phyloP scores from a whole-genome alignment of 2,329 filamentous ascomycete species.

The Macrophomina phaseolina region DNA sequence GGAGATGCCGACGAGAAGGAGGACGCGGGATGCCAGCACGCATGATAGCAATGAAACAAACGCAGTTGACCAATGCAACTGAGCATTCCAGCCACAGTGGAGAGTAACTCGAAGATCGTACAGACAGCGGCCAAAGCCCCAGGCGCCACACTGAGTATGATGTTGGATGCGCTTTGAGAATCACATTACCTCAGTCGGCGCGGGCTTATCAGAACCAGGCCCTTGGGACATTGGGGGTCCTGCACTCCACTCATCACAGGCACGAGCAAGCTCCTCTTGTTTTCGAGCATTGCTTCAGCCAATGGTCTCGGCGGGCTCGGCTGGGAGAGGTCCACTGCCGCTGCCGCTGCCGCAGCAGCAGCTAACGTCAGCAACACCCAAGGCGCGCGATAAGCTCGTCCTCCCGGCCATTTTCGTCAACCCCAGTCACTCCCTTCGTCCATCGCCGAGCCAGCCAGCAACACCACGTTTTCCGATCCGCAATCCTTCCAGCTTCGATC shows the following conservation, averaged over 20 bases:
- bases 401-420: not conserved
- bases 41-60: not conserved
- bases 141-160: not conserved
- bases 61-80: not conserved
- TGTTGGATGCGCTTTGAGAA: constrained; percentile 11
- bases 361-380: not conserved
- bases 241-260: not conserved
- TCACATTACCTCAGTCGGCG: constrained; percentile 21
- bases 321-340: not conserved
- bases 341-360: not conserved
- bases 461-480: not conserved
- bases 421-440: not conserved
- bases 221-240: not conserved
- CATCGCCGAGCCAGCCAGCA: not conserved
- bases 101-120: not conserved
- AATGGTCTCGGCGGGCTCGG: not conserved
- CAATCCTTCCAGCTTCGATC: not conserved
- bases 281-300: not conserved
- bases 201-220: constrained; percentile 9
- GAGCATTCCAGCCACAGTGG: not conserved
- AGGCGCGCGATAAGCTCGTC: constrained; percentile 9
- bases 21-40: not conserved
- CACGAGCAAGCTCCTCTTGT: not conserved
- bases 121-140: not conserved
- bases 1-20: not conserved